Percentiles rank a stretch among this genome's conserved stretches.
Conservation (phyloP, 768 basidiomycete species). For the Lactarius deliciosus region DNA sequence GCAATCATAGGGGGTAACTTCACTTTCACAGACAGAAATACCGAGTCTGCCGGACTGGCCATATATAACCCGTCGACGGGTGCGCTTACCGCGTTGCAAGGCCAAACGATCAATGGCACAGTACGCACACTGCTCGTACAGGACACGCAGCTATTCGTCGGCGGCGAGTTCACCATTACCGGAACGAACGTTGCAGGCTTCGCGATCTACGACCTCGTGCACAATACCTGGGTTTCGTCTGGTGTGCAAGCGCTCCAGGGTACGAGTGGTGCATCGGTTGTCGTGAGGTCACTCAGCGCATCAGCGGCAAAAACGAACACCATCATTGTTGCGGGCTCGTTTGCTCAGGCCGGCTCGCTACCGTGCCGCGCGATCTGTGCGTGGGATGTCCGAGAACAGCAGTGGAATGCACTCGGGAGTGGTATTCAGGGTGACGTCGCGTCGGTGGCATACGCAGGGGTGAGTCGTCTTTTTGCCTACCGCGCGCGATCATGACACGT, state of each 20-base stretch:
- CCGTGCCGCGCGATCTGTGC: constrained; percentile 77
- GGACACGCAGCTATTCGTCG: constrained; percentile 70
- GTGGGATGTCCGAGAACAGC: constrained; percentile 62
- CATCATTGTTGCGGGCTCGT: constrained; percentile 86
- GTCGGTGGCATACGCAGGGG: constrained; percentile 78
- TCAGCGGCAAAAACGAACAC: constrained; percentile 58
- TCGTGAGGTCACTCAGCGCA: constrained; percentile 69
- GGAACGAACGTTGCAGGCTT: constrained; percentile 64
- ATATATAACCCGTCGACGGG: constrained; percentile 63
- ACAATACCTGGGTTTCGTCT: constrained; percentile 59
- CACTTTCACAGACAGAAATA: constrained; percentile 49
- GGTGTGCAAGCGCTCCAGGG: constrained; percentile 62
- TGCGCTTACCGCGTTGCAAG: constrained; percentile 53
- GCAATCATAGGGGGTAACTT: constrained; percentile 92
- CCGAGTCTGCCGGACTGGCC: constrained; percentile 54
- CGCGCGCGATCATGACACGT: not conserved
- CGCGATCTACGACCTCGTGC: constrained; percentile 74
- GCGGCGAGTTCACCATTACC: constrained; percentile 74
- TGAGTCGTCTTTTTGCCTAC: constrained; percentile 42
- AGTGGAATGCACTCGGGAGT: constrained; percentile 78
- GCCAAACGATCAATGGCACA: constrained; percentile 67
- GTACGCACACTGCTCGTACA: constrained; percentile 77
- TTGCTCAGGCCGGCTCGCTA: constrained; percentile 72
- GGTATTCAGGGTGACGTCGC: constrained; percentile 83
- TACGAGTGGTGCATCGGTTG: constrained; percentile 50